Evolutionary conservation across 768 basidiomycete species (phyloP), one percentile per base, ranked within the genome.

Genomic region (Naganishia vaughanmartiniae): DNA sequence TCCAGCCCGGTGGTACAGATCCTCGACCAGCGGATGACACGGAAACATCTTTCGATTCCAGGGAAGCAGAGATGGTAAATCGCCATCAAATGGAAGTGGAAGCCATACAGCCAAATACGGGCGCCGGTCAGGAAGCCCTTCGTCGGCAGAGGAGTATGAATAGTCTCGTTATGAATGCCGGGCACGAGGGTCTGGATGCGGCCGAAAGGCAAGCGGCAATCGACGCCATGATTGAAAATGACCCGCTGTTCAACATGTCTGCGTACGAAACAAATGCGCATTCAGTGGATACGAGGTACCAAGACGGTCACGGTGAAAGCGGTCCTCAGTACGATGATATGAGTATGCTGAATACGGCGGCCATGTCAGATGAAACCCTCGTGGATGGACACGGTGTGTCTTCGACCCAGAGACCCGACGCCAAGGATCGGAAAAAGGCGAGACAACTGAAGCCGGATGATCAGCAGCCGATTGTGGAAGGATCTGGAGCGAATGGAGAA

Each of bases 1-100:
- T 67, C 33, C 71, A 70, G 65, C 74, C 74, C 12, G 75, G 71
- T 26, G 67, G 71, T 17, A 72, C 71, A 26, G 67, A 69, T 24
- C 69, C 69, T 17, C 46, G 69, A 24, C n/a, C 51, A 53, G 31
- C 45, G 26, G 60, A 70, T 46, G 53, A n/a, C 21, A 28, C 26
- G 39, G 26, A 46, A 28, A 19, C 12, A 26, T 45, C 60, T 14
- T 26, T 45, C 21, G 26, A 24, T 24, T 46, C 60, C 3, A 42
- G 42, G 11, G 24, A 45, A 24, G 60, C 39, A 19, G 24, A 30
- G 21, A 54, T 67, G 28, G 14, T 26, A 34, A 33, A 68, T 28
- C 6, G 46, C 19, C 19, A 54, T 36, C 48, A 56, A 21, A n/a
- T 24, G n/a, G 26, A 53, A 26, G 34, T n/a, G 10, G 56, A 56